Conservation (phyloP, 257 asterid genomes). For the Dorcoceras hygrometricum region DNA sequence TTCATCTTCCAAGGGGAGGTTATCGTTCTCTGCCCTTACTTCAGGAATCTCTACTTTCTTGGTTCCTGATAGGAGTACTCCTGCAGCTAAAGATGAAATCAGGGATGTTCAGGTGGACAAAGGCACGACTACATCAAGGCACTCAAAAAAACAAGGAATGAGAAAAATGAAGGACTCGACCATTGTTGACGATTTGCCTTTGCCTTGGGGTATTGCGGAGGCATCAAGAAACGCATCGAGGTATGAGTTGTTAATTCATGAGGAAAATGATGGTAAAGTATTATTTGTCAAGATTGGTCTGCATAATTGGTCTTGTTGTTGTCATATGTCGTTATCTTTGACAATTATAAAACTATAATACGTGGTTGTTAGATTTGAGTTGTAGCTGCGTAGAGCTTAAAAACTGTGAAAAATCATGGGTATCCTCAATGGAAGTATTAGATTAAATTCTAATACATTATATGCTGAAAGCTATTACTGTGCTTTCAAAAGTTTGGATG, state of each 20-base stretch:
- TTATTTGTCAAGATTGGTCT: neutral
- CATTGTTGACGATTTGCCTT: slow-evolving; percentile 25
- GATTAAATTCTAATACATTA: too few species aligned
- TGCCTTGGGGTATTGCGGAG: slow-evolving; percentile 39
- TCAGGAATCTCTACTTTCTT: slow-evolving; percentile 23
- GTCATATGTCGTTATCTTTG: neutral
- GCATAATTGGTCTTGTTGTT: neutral
- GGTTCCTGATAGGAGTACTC: slow-evolving; percentile 22
- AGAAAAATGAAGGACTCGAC: slow-evolving; percentile 29
- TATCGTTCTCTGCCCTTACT: slow-evolving; percentile 42
- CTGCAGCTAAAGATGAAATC: slow-evolving; percentile 46
- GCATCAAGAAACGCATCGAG: slow-evolving; percentile 37
- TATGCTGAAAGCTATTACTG: too few species aligned
- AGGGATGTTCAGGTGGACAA: slow-evolving; percentile 83
- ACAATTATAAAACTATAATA: neutral
- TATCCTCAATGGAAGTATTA: neutral
- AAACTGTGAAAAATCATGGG: neutral
- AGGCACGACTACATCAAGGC: slow-evolving; percentile 41
- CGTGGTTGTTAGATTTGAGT: neutral
- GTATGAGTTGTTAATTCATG: slow-evolving; percentile 25
- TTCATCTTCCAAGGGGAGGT: slow-evolving; percentile 53
- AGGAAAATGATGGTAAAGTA: neutral
- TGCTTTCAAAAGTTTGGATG: neutral
- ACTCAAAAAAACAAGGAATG: slow-evolving; percentile 36
- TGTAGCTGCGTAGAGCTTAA: neutral